A percentile compares a stretch with the other conserved stretches of the same genome.
These are phyloP conservation scores for Neurospora sp. DNA, from an alignment of 495 filamentous ascomycete species.

Conservation along the genomic window DNA sequence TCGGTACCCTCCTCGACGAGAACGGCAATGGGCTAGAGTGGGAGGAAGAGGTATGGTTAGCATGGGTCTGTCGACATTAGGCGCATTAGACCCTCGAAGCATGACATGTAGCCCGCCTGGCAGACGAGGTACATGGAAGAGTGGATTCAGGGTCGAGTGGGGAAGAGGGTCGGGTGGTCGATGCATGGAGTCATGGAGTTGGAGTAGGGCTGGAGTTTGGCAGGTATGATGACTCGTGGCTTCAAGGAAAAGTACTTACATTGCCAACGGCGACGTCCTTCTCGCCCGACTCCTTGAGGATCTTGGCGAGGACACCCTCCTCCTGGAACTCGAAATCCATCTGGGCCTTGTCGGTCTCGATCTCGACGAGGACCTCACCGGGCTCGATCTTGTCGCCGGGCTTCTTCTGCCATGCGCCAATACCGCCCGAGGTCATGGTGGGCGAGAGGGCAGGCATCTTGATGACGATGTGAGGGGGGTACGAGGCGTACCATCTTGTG, in stretches of 20 bases:
- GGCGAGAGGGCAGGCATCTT: conserved; percentile 98
- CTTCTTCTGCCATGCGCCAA: conserved; percentile 97
- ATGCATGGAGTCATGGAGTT: conserved; percentile 13
- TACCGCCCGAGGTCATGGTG: conserved; percentile 94
- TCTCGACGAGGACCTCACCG: conserved; percentile 97
- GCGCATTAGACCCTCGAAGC: conserved; percentile 15
- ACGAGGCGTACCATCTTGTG: conserved; percentile 54
- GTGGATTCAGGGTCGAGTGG: conserved; percentile 5
- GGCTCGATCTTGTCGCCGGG: conserved; percentile 77
- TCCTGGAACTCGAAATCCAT: conserved; percentile 99
- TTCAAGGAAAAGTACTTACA: conserved; percentile 46
- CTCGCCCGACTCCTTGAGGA: conserved; percentile 84
- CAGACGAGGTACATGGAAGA: background rate
- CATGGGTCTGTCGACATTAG: background rate
- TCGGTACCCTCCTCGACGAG: conserved; percentile 87
- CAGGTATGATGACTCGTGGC: background rate
- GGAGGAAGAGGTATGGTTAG: background rate
- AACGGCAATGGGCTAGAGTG: conserved; percentile 79
- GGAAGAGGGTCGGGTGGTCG: conserved; percentile 4
- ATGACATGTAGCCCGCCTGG: background rate
- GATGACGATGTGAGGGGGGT: conserved; percentile 86
- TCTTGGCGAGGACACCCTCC: conserved; percentile 90
- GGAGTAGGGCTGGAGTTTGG: background rate
- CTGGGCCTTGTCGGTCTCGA: conserved; percentile 99
- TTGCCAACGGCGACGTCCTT: conserved; percentile 94